Conservation (phyloP, 1,284 basidiomycete species). For the Ustilago hordei region DNA sequence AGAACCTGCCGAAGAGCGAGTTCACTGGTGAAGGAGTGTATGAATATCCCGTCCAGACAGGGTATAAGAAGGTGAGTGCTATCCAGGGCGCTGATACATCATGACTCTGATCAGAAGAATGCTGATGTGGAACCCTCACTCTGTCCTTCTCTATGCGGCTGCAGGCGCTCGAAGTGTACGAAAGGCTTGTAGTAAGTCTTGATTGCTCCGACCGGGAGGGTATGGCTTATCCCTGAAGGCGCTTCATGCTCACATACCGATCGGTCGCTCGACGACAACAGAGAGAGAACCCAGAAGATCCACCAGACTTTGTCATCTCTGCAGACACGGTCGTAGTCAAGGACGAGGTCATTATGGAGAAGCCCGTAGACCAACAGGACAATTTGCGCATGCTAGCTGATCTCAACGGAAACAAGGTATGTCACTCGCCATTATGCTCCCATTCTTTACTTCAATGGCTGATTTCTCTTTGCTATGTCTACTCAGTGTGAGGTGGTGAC, state of each 20-base stretch:
- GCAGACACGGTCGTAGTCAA: conserved; percentile 67
- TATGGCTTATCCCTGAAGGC: neutral
- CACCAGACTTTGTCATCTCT: conserved; percentile 92
- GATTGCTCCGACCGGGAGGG: neutral
- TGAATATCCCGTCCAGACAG: conserved; percentile 93
- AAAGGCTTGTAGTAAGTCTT: conserved; percentile 54
- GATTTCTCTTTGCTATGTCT: neutral
- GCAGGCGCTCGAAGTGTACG: conserved; percentile 69
- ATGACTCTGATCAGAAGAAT: too few species aligned
- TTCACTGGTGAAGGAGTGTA: conserved; percentile 79
- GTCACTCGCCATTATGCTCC: neutral
- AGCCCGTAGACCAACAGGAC: conserved; percentile 83
- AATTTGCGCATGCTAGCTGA: conserved; percentile 89
- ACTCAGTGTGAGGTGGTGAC: conserved; percentile 63
- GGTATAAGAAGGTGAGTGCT: conserved; percentile 78
- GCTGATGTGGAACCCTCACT: too few species aligned
- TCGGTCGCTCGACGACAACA: conserved; percentile 6
- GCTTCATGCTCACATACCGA: neutral
- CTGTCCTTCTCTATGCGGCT: neutral
- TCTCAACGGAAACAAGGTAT: conserved; percentile 74
- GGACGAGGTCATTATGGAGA: conserved; percentile 79
- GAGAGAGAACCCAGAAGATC: conserved; percentile 78
- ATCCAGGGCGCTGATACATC: neutral
- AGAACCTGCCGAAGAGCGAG: conserved; percentile 79
- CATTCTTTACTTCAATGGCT: neutral